Conservation (phyloP, 1,284 basidiomycete species). For the Grifola frondosa region DNA sequence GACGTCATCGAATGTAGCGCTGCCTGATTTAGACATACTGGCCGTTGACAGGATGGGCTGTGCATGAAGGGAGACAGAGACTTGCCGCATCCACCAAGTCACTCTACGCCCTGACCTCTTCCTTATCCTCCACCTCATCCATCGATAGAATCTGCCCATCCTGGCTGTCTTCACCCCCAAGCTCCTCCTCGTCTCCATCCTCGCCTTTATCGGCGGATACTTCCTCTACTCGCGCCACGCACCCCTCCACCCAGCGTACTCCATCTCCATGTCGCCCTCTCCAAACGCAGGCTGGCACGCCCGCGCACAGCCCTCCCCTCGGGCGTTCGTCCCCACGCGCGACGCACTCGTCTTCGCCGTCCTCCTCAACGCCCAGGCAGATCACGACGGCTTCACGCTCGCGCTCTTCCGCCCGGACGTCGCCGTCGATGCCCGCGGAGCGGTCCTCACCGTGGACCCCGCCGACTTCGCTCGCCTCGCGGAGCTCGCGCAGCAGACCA, state of each 20-base stretch:
- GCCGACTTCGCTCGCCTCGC: constrained; percentile 37
- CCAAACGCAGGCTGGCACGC: constrained; percentile 34
- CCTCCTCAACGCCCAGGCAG: constrained; percentile 39
- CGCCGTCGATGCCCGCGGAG: constrained; percentile 42
- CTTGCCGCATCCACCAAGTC: too few relatives aligned
- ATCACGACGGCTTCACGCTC: constrained; percentile 43
- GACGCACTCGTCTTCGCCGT: constrained; percentile 37
- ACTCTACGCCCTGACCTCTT: not conserved
- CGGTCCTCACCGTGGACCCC: constrained; percentile 32
- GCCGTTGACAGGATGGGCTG: too few relatives aligned
- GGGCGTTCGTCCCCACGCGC: constrained; percentile 35
- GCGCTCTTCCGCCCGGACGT: constrained; percentile 41
- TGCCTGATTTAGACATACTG: too few relatives aligned
- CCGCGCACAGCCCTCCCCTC: constrained; percentile 35
- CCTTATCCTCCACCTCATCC: not conserved
- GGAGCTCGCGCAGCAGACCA: constrained; percentile 29
- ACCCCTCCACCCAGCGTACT: not conserved
- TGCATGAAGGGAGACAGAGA: too few relatives aligned
- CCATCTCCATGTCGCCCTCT: constrained; percentile 6
- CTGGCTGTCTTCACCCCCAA: constrained; percentile 12
- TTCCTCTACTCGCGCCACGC: constrained; percentile 12
- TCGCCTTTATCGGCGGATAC: constrained; percentile 14
- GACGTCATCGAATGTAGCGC: too few relatives aligned
- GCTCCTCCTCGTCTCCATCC: constrained; percentile 11
- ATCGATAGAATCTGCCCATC: too few relatives aligned